Evolutionary conservation across 495 filamentous ascomycete species (phyloP).

Genomic region (Alectoria sarmentosa): DNA sequence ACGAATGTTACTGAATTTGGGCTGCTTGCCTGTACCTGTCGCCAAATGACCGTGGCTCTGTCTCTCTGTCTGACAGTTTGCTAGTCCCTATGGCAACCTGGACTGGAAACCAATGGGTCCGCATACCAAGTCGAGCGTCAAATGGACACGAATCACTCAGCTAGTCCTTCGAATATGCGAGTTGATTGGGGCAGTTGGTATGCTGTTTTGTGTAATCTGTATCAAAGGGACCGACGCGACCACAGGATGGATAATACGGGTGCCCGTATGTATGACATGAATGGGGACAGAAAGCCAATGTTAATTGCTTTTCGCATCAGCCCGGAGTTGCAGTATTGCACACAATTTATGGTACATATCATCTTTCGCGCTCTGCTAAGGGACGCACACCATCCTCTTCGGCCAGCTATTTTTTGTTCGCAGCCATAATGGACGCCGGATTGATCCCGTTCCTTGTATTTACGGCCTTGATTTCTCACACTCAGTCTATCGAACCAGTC

Average conservation of each 20-base stretch:
- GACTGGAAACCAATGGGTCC: slow-evolving; percentile 60
- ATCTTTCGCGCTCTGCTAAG: slow-evolving; percentile 60
- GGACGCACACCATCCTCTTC: slow-evolving; percentile 66
- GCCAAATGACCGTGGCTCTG: background rate
- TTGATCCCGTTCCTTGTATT: slow-evolving; percentile 74
- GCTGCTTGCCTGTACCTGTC: background rate
- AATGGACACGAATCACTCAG: slow-evolving; percentile 56
- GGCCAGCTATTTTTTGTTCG: slow-evolving; percentile 78
- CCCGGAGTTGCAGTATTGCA: slow-evolving; percentile 64
- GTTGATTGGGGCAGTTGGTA: slow-evolving; percentile 59
- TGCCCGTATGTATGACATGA: slow-evolving; percentile 53
- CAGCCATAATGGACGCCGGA: slow-evolving; percentile 60
- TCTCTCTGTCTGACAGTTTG: slow-evolving; percentile 10
- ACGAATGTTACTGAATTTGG: background rate
- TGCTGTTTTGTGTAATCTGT: slow-evolving; percentile 65
- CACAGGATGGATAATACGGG: slow-evolving; percentile 67
- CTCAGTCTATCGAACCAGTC: slow-evolving; percentile 40
- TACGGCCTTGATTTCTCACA: slow-evolving; percentile 50
- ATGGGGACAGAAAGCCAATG: background rate
- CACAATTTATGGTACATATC: slow-evolving; percentile 68
- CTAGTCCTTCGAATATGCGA: slow-evolving; percentile 56
- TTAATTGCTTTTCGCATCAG: slow-evolving; percentile 33
- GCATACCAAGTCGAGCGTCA: slow-evolving; percentile 61
- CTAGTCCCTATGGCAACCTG: slow-evolving; percentile 41
- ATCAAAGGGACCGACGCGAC: slow-evolving; percentile 55